Evolutionary conservation across 2,329 filamentous ascomycete genomes (phyloP), one percentile per base, ranked within the genome.

Genomic region (Colletotrichum sp.): DNA sequence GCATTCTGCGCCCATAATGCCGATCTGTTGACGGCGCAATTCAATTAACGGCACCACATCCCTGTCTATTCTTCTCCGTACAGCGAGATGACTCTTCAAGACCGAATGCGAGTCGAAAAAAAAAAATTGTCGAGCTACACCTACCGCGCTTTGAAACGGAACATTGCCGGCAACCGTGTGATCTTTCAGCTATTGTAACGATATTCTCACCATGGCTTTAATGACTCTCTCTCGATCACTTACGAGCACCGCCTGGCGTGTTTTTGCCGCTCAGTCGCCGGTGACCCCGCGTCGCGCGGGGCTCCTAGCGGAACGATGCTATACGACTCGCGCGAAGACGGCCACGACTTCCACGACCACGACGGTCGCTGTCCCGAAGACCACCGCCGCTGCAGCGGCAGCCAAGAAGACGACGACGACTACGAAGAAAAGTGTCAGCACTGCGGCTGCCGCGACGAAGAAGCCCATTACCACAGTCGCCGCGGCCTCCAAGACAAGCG

Each of bases 391-490:
- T 4, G 36, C 65, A 7, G 21, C 65, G 26, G 44, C 71, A 13
- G 39, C 68, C 5, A 44, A 66, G n/a, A 71, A 62, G 49, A 75
- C 71, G 6, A 49, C 67, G 5, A 73, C 65, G 10, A 71, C 75
- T 18, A 36, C 67, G 28, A 77, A 71, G 66, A 77, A 77, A 69
- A 74, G 59, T 4, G 67, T 69, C 10, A 71, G 71, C 75, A 72
- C 76, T 18, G 44, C 60, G 21, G 28, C 64, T 7, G 49, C 73
- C 26, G 49, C 70, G n/a, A 55, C 49, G 57, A 65, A 75, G 62
- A 69, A 76, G 69, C 24, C 36, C 30, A 32, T 36, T 9, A 62
- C 30, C 18, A 21, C 65, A 15, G 39, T 57, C 60, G 30, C 55
- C 28, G 34, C 69, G 1, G 24, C 55, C 15, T 7, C 30, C 10